These are phyloP conservation scores for Obba rivulosa DNA, from an alignment of 768 basidiomycete species.

Conservation along the genomic window DNA sequence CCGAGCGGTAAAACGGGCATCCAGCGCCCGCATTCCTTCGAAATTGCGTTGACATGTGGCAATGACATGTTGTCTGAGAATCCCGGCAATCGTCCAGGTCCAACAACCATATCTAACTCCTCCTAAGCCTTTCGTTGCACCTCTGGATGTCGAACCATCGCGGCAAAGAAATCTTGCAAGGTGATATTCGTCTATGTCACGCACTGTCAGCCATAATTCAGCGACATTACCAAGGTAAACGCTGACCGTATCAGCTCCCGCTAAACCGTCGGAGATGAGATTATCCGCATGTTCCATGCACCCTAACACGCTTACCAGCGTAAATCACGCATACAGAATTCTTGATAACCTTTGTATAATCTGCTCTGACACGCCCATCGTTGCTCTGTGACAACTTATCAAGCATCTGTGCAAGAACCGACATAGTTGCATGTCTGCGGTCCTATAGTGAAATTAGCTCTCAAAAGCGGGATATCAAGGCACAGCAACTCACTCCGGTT, in stretches of 20 bases:
- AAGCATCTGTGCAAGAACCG: conserved; percentile 6
- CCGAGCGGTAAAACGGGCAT: neutral
- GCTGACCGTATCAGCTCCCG: conserved; percentile 17
- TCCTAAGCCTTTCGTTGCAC: conserved; percentile 42
- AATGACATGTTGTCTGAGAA: conserved; percentile 44
- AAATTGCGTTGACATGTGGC: conserved; percentile 36
- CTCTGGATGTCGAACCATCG: conserved; percentile 1
- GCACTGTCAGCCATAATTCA: too few species aligned
- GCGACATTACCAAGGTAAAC: too few species aligned
- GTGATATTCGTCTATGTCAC: conserved; percentile 19
- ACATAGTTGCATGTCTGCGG: conserved; percentile 12
- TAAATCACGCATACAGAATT: conserved; percentile 10
- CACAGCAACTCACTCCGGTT: conserved; percentile 21
- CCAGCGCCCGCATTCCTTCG: conserved; percentile 13
- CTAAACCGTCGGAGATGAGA: neutral
- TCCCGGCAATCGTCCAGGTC: conserved; percentile 45
- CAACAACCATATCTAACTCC: conserved; percentile 55
- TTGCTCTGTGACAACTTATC: conserved; percentile 1
- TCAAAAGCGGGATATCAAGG: neutral
- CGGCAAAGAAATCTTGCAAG: conserved; percentile 11
- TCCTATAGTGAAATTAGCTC: neutral
- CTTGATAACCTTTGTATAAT: conserved; percentile 5
- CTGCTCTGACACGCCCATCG: too few species aligned
- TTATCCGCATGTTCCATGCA: neutral
- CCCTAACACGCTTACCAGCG: conserved; percentile 5